These are phyloP conservation scores for Wickerhamiella bombiphila DNA, from an alignment of 805 yeast genomes.

Conservation along the genomic window DNA sequence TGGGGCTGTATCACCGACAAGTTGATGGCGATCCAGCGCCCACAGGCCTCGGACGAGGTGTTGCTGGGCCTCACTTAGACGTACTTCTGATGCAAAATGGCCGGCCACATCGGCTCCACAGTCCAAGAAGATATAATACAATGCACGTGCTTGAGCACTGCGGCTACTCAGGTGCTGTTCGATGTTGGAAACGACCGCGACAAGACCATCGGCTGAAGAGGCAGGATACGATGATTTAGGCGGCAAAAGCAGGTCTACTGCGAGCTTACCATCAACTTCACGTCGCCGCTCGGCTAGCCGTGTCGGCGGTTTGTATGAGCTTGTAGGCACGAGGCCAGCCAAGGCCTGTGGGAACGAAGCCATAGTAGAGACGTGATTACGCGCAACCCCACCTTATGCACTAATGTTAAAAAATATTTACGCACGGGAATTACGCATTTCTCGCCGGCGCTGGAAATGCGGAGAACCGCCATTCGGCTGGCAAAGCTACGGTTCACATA, in stretches of 20 bases:
- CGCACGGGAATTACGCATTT: too few relatives aligned
- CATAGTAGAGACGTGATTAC: too few relatives aligned
- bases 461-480: too few relatives aligned
- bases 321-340: slow-evolving; percentile 1
- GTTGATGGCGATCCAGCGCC: slow-evolving; percentile 9
- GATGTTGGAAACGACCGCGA: background rate
- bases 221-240: background rate
- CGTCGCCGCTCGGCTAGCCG: background rate
- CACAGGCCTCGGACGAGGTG: slow-evolving; percentile 9
- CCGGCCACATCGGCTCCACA: slow-evolving; percentile 7
- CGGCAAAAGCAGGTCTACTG: background rate
- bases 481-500: background rate
- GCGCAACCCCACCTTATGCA: too few relatives aligned
- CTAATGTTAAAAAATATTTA: too few relatives aligned
- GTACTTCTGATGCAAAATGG: slow-evolving; percentile 11
- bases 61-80: slow-evolving; percentile 11
- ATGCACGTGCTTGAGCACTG: background rate
- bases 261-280: background rate
- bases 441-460: too few relatives aligned
- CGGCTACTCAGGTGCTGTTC: background rate
- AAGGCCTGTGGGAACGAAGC: slow-evolving; percentile 7
- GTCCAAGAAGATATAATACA: background rate
- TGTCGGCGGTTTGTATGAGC: background rate
- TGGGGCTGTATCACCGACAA: slow-evolving; percentile 6
- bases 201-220: background rate